These are phyloP conservation scores for Candida ovalis DNA, from an alignment of 805 yeast genomes.

Conservation along the genomic window DNA sequence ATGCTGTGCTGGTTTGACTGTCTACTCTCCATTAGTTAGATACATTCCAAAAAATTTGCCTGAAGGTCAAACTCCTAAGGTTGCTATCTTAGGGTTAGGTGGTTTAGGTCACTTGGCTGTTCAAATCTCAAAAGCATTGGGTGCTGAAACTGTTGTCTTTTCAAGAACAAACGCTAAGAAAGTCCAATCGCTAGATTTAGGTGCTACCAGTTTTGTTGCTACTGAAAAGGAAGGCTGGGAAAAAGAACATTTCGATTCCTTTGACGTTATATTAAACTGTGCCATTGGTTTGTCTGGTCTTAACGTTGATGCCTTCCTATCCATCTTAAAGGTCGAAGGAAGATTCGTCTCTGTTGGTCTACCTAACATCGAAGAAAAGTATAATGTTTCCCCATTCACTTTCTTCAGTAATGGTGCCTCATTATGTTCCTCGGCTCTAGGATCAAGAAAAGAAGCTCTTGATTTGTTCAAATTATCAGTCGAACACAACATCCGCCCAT, in stretches of 20 bases:
- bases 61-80: constrained; percentile 31
- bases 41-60: constrained; percentile 28
- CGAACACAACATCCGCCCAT: constrained; percentile 42
- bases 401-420: constrained; percentile 45
- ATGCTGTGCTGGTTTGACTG: constrained; percentile 51
- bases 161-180: constrained; percentile 39
- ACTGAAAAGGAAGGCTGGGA: constrained; percentile 45
- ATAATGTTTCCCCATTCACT: constrained; percentile 45
- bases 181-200: constrained; percentile 37
- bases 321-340: constrained; percentile 34
- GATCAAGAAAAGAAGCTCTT: constrained; percentile 44
- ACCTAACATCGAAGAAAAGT: constrained; percentile 38
- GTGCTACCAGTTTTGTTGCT: constrained; percentile 42
- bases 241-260: constrained; percentile 27
- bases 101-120: constrained; percentile 47
- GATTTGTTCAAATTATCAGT: constrained; percentile 45
- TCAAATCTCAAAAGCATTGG: constrained; percentile 41
- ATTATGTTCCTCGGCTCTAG: constrained; percentile 44
- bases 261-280: constrained; percentile 41
- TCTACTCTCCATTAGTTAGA: constrained; percentile 45
- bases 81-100: constrained; percentile 43
- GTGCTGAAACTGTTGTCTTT: constrained; percentile 43
- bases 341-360: constrained; percentile 47
- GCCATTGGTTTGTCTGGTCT: constrained; percentile 38
- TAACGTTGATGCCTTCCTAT: constrained; percentile 33